These are phyloP conservation scores for Silene vulgaris DNA, from an alignment of 179 eudicot species.

Conservation along the genomic window DNA sequence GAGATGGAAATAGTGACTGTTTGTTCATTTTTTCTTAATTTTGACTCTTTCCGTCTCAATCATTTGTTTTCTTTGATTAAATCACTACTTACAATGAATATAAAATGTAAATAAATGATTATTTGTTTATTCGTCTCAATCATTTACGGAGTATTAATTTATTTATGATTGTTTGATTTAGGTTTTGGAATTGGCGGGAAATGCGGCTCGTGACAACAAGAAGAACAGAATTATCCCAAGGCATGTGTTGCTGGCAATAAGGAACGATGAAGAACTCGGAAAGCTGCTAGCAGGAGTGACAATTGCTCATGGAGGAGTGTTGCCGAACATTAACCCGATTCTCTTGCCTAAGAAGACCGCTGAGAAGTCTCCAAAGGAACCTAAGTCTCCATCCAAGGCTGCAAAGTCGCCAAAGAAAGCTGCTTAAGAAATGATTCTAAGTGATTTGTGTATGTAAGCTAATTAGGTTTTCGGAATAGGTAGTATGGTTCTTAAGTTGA, in stretches of 20 bases:
- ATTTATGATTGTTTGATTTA: neutral
- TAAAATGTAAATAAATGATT: no score
- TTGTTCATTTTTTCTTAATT: no score
- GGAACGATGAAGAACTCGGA: conserved; percentile 30
- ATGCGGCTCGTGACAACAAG: conserved; percentile 31
- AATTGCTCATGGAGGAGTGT: conserved; percentile 26
- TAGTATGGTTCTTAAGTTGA: no score
- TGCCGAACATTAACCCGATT: conserved; percentile 17
- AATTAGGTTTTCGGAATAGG: no score
- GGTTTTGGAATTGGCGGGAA: conserved; percentile 31
- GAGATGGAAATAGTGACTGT: no score
- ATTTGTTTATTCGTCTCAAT: no score
- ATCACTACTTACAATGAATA: no score
- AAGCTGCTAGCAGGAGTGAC: conserved; percentile 27
- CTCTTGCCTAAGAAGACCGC: conserved; percentile 21
- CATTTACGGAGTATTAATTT: no score
- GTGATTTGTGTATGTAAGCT: no score
- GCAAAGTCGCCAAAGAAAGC: conserved; percentile 24
- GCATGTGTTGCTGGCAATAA: conserved; percentile 24
- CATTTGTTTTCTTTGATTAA: no score
- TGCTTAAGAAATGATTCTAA: neutral
- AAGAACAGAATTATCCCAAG: conserved; percentile 31
- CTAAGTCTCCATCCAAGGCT: conserved; percentile 17
- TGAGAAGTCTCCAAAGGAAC: conserved; percentile 21
- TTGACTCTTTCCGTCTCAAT: no score